Conservation (phyloP, 75 land plant genomes). For the Selaginella moellendorffii region DNA sequence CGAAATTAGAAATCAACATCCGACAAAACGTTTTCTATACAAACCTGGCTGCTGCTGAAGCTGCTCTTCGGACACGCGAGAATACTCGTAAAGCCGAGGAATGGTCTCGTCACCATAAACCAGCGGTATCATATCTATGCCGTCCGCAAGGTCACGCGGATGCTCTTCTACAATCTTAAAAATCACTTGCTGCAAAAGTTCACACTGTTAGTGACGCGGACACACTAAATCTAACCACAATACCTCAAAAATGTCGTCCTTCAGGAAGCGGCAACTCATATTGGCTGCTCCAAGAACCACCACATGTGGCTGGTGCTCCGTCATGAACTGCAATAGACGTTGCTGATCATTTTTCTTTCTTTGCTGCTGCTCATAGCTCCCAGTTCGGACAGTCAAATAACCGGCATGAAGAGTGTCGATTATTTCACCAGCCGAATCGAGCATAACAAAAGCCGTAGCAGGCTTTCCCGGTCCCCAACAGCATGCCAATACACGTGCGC, state of each 20-base stretch:
- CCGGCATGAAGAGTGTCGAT: conserved; percentile 62
- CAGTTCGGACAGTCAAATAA: conserved; percentile 44
- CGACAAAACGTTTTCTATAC: not conserved
- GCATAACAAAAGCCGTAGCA: conserved; percentile 91
- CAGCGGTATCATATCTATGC: conserved; percentile 45
- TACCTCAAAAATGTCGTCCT: conserved; percentile 72
- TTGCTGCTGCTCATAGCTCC: conserved; percentile 47
- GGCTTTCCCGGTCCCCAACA: conserved; percentile 86
- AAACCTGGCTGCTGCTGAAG: conserved; percentile 71
- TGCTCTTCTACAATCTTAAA: conserved; percentile 78
- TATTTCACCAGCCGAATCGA: conserved; percentile 80
- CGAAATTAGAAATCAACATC: not conserved
- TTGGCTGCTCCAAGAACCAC: conserved; percentile 79
- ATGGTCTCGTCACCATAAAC: conserved; percentile 75
- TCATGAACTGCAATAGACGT: conserved; percentile 72
- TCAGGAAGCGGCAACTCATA: conserved; percentile 41
- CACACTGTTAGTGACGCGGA: not conserved
- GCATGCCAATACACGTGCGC: conserved; percentile 68
- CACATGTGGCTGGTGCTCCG: conserved; percentile 76
- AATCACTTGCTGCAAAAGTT: conserved; percentile 39
- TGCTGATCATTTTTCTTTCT: conserved; percentile 77
- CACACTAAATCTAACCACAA: not conserved
- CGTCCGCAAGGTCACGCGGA: conserved; percentile 70
- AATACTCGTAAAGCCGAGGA: conserved; percentile 75
- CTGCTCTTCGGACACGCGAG: conserved; percentile 74